Percentiles rank a stretch among this genome's conserved stretches.
Conservation (phyloP, 2,329 filamentous ascomycete species). For the Pyrenophora seminiperda region DNA sequence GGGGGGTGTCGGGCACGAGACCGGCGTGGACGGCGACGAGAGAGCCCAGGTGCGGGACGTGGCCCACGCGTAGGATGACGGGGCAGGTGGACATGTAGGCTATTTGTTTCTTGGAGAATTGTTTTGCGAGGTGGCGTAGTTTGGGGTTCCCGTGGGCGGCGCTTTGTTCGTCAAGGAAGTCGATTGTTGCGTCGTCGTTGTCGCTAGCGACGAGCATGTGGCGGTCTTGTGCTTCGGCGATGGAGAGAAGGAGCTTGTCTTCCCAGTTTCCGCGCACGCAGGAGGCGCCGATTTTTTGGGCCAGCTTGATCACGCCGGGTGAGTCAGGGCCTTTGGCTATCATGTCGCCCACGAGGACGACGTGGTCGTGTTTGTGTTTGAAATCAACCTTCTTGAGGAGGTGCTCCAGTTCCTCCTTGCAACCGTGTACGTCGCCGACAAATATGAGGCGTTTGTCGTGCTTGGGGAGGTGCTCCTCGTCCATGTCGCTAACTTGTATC, state of each 20-base stretch:
- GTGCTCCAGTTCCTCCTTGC: constrained; percentile 63
- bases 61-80: constrained; percentile 76
- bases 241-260: constrained; percentile 76
- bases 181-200: constrained; percentile 40
- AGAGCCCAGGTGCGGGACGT: constrained; percentile 63
- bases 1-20: constrained; percentile 73
- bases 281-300: constrained; percentile 74
- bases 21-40: constrained; percentile 85
- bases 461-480: constrained; percentile 53
- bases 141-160: constrained; percentile 43
- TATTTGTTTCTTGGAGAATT: constrained; percentile 64
- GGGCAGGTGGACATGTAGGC: constrained; percentile 73
- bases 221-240: constrained; percentile 49
- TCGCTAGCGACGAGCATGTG: constrained; percentile 30
- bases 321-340: constrained; percentile 84
- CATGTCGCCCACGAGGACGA: constrained; percentile 49
- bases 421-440: constrained; percentile 92
- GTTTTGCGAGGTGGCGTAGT: constrained; percentile 61
- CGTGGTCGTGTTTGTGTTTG: constrained; percentile 59
- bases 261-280: constrained; percentile 93
- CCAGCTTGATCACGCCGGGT: constrained; percentile 73
- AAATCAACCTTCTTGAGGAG: constrained; percentile 73
- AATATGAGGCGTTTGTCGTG: constrained; percentile 70
- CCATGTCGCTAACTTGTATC: constrained; percentile 57
- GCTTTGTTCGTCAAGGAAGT: constrained; percentile 37